A percentile compares a stretch with the other conserved stretches of the same genome.
Conservation (phyloP, 306 rosid species). For the Acacia melanoxylon region DNA sequence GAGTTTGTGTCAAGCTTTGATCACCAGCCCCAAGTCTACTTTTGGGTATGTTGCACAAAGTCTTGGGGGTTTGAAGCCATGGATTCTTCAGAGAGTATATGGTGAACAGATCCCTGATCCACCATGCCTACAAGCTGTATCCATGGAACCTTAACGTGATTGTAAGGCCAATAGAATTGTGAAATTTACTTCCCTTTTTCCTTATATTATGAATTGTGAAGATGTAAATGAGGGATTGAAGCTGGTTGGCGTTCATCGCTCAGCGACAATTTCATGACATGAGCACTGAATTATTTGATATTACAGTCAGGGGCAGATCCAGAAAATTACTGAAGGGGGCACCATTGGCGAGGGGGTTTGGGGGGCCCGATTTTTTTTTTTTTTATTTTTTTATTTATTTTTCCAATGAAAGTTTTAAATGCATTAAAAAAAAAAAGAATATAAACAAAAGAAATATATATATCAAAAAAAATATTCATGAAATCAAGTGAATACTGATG, state of each 20-base stretch:
- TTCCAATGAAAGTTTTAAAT: too few species aligned
- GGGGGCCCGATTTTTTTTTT: too few species aligned
- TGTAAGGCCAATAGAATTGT: conserved; percentile 54
- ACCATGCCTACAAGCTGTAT: conserved; percentile 62
- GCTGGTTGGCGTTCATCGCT: conserved; percentile 35
- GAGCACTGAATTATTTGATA: not conserved
- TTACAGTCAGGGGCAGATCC: not conserved
- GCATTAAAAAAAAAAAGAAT: too few species aligned
- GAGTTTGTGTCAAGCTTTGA: conserved; percentile 65
- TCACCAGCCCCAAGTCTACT: conserved; percentile 73
- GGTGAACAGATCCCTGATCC: conserved; percentile 56
- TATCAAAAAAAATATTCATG: too few species aligned
- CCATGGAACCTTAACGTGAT: conserved; percentile 57
- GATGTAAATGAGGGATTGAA: conserved; percentile 68
- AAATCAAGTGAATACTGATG: too few species aligned
- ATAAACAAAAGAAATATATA: too few species aligned
- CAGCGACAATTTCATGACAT: conserved; percentile 2
- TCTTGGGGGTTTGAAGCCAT: conserved; percentile 66
- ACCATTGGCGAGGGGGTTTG: too few species aligned
- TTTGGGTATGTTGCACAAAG: conserved; percentile 78
- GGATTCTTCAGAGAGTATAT: conserved; percentile 62
- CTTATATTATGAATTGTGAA: conserved; percentile 65
- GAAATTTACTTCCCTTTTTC: conserved; percentile 54
- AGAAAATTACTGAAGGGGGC: too few species aligned
- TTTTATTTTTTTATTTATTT: too few species aligned